A percentile compares a stretch with the other conserved stretches of the same genome.
Evolutionary conservation across 345 rosid species (phyloP).

Genomic region (Salix brachista): DNA sequence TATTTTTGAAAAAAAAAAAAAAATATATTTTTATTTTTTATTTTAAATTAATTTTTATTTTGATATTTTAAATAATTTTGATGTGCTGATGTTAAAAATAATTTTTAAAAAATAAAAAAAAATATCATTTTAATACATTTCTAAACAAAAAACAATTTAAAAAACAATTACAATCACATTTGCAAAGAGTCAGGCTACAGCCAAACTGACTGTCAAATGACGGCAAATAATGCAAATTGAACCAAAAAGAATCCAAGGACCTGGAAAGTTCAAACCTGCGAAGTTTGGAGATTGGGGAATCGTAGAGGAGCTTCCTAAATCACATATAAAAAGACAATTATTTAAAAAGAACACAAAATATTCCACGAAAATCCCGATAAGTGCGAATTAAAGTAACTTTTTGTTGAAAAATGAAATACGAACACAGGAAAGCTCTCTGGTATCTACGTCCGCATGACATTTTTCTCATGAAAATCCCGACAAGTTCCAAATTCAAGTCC

Average conservation of each 20-base stretch:
- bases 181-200: not conserved
- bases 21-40: too few species aligned
- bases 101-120: too few species aligned
- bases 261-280: not conserved
- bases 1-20: too few species aligned
- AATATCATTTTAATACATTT: too few species aligned
- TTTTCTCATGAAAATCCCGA: not conserved
- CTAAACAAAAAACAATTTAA: too few species aligned
- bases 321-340: not conserved
- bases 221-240: not conserved
- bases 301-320: not conserved
- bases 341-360: not conserved
- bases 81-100: too few species aligned
- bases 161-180: too few species aligned
- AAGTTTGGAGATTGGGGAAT: not conserved
- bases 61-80: too few species aligned
- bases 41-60: too few species aligned
- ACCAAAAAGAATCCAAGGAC: not conserved
- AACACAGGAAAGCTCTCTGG: not conserved
- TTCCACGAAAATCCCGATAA: not conserved
- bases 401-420: not conserved
- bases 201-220: not conserved
- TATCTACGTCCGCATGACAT: not conserved
- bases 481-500: not conserved
- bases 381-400: not conserved